These are phyloP conservation scores for Parathielavia appendiculata DNA, from an alignment of 495 filamentous ascomycete species.

Conservation along the genomic window DNA sequence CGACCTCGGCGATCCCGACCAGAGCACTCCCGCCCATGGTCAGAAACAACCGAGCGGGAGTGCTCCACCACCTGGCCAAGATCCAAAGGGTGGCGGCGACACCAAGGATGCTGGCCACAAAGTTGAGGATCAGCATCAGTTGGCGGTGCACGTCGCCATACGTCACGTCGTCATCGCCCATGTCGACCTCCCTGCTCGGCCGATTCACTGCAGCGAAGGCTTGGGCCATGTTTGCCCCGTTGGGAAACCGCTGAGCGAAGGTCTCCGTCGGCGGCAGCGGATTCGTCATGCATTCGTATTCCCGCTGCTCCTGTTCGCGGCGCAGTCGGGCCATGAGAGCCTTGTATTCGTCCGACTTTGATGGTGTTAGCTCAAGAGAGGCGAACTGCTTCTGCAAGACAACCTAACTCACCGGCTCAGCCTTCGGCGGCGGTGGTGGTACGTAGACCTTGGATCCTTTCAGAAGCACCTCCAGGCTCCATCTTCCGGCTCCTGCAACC, in stretches of 20 bases:
- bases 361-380: constrained; percentile 22
- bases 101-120: constrained; percentile 66
- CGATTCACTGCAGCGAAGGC: constrained; percentile 48
- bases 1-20: constrained; percentile 81
- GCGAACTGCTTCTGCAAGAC: background rate
- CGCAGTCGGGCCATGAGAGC: constrained; percentile 82
- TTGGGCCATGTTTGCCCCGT: constrained; percentile 40
- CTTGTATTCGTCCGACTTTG: constrained; percentile 78
- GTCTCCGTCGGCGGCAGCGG: constrained; percentile 51
- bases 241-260: constrained; percentile 55
- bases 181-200: constrained; percentile 34
- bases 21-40: constrained; percentile 62
- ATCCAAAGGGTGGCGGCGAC: constrained; percentile 70
- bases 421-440: constrained; percentile 70
- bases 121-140: constrained; percentile 67
- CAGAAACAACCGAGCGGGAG: constrained; percentile 61
- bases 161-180: constrained; percentile 53
- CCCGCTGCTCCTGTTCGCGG: constrained; percentile 67
- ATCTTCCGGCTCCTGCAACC: constrained; percentile 25
- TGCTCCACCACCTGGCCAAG: constrained; percentile 62
- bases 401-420: constrained; percentile 59
- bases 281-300: constrained; percentile 71
- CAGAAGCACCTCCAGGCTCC: constrained; percentile 59
- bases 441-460: constrained; percentile 68
- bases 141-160: constrained; percentile 70